Evolutionary conservation across 2,329 filamentous ascomycete genomes (phyloP).

Genomic region (Dactylonectria estremocensis): DNA sequence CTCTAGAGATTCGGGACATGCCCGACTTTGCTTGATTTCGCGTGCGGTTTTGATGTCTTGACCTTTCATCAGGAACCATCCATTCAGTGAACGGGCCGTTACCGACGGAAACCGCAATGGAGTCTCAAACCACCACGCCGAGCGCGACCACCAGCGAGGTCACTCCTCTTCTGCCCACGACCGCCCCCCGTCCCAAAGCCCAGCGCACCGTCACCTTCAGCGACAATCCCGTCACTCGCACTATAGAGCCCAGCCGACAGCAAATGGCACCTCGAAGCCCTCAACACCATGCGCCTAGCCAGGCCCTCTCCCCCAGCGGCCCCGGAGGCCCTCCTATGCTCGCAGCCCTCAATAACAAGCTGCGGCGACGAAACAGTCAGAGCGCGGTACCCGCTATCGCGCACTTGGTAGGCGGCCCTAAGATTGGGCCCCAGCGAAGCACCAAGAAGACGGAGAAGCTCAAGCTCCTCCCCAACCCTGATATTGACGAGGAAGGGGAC

Average conservation of each 20-base stretch:
- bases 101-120: conserved; percentile 42
- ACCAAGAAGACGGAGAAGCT: conserved; percentile 97
- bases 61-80: conserved; percentile 17
- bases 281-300: conserved; percentile 44
- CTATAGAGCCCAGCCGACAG: conserved; percentile 66
- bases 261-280: conserved; percentile 48
- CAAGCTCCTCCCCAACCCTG: conserved; percentile 94
- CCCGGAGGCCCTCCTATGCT: conserved; percentile 72
- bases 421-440: conserved; percentile 94
- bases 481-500: conserved; percentile 80
- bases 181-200: conserved; percentile 59
- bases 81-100: neutral
- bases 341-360: conserved; percentile 87
- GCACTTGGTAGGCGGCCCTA: conserved; percentile 63
- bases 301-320: conserved; percentile 48
- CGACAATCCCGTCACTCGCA: conserved; percentile 75
- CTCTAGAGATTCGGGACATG: conserved; percentile 26
- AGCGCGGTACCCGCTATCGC: conserved; percentile 63
- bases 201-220: conserved; percentile 84
- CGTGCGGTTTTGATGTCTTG: conserved; percentile 26
- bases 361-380: conserved; percentile 88
- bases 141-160: conserved; percentile 49
- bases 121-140: conserved; percentile 43
- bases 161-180: conserved; percentile 54
- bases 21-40: conserved; percentile 13